Percentiles rank a stretch among this genome's conserved stretches.
Conservation (phyloP, 176 grass and related monocot species). For the Tuctoria greenei region DNA sequence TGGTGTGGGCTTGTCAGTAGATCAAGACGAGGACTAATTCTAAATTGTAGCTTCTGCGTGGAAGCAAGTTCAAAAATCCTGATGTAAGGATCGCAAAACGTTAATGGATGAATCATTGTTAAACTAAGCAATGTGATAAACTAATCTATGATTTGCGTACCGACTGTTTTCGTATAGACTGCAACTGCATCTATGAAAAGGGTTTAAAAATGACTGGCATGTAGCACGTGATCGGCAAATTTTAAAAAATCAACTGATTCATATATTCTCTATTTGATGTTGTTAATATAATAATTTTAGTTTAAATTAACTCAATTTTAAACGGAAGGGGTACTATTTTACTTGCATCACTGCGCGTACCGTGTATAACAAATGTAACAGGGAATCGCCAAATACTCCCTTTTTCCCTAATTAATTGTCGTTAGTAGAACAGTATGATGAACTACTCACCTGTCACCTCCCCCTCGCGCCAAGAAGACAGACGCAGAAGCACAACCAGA, state of each 20-base stretch:
- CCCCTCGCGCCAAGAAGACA: background rate
- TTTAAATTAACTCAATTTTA: too few relatives aligned
- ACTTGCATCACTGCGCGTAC: background rate
- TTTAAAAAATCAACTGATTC: background rate
- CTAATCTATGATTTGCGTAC: background rate
- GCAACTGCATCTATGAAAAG: too few relatives aligned
- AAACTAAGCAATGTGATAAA: background rate
- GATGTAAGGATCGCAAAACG: background rate
- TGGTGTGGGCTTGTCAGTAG: background rate
- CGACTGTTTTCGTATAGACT: background rate
- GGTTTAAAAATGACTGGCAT: too few relatives aligned
- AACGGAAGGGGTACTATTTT: too few relatives aligned
- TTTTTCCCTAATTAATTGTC: too few relatives aligned
- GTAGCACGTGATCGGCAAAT: background rate
- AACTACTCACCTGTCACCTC: background rate
- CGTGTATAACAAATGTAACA: background rate
- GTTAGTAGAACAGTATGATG: background rate
- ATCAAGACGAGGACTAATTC: background rate
- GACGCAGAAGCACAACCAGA: background rate
- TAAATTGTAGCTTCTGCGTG: slow-evolving; percentile 14
- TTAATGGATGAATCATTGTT: background rate
- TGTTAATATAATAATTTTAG: too few relatives aligned
- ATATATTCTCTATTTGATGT: too few relatives aligned
- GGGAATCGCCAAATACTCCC: background rate
- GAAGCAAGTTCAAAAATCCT: slow-evolving; percentile 13